phyloP scores from a whole-genome alignment of 495 filamentous ascomycete genomes.

The Evansstolkia leycettana region DNA sequence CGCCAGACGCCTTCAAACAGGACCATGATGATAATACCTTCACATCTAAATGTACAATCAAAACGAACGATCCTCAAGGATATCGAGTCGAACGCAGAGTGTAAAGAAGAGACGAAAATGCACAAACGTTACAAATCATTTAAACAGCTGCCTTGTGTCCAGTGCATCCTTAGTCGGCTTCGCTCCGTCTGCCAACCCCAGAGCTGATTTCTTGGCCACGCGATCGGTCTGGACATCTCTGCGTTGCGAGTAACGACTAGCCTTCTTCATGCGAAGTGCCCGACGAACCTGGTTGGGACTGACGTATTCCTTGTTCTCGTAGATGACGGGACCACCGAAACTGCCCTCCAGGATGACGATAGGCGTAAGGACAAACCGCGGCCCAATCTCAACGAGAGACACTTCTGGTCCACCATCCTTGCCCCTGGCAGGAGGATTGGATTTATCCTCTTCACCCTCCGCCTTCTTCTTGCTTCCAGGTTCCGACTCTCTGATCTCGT shows the following conservation, averaged over 20 bases:
- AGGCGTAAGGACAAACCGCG: conserved; percentile 87
- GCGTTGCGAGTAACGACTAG: conserved; percentile 58
- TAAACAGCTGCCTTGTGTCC: conserved; percentile 73
- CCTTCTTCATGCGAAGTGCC: conserved; percentile 63
- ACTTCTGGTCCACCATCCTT: conserved; percentile 50
- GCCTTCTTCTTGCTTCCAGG: conserved; percentile 20
- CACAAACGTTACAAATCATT: conserved; percentile 28
- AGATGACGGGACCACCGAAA: conserved; percentile 94
- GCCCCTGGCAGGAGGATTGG: conserved; percentile 22
- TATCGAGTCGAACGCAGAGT: conserved; percentile 19
- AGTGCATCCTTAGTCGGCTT: conserved; percentile 53
- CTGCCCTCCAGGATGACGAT: conserved; percentile 92
- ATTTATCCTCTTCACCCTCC: conserved; percentile 17
- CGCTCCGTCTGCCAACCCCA: conserved; percentile 61
- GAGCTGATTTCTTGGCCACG: conserved; percentile 56
- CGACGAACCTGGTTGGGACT: conserved; percentile 87
- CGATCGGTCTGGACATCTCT: conserved; percentile 61
- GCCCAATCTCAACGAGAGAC: conserved; percentile 84
- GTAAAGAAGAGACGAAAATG: conserved; percentile 12
- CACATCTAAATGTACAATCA: conserved; percentile 30
- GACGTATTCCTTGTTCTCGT: conserved; percentile 98
- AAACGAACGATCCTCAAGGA: conserved; percentile 17
- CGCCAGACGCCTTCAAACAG: conserved; percentile 25
- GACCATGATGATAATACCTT: conserved; percentile 26
- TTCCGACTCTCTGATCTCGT: conserved; percentile 85